Conservation (phyloP, 495 filamentous ascomycete species). For the Elasticomyces elasticus region DNA sequence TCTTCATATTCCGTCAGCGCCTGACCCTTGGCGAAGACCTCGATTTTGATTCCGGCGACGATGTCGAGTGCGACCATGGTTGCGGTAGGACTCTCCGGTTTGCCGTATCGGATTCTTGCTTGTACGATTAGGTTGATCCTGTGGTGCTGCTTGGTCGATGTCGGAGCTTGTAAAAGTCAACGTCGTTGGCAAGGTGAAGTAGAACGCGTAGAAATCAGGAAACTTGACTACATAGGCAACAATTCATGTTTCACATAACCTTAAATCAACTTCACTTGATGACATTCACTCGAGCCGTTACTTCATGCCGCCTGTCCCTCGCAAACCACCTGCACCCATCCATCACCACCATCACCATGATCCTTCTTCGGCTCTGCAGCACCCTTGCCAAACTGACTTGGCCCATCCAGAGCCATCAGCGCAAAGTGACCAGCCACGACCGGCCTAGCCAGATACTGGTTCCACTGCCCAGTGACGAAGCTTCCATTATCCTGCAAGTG, state of each 20-base stretch:
- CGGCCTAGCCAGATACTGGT: constrained; percentile 36
- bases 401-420: constrained; percentile 31
- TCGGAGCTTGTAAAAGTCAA: too few species aligned
- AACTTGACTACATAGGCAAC: too few species aligned
- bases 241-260: too few species aligned
- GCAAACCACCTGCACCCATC: not conserved
- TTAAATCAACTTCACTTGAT: not conserved
- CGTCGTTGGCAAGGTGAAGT: too few species aligned
- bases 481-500: constrained; percentile 27
- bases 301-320: not conserved
- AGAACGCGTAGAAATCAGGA: too few species aligned
- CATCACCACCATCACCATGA: not conserved
- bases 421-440: constrained; percentile 50
- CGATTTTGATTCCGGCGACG: constrained; percentile 8
- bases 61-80: constrained; percentile 7
- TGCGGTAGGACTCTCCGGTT: not conserved
- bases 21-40: not conserved
- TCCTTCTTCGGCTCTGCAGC: not conserved
- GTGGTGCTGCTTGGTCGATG: too few species aligned
- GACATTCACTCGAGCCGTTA: not conserved
- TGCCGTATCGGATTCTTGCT: too few species aligned
- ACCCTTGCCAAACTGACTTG: not conserved
- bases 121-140: too few species aligned
- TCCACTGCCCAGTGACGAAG: constrained; percentile 12
- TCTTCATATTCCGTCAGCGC: constrained; percentile 12